These are phyloP conservation scores for Wickerhamomyces canadensis DNA, from an alignment of 805 yeast genomes.

Conservation along the genomic window DNA sequence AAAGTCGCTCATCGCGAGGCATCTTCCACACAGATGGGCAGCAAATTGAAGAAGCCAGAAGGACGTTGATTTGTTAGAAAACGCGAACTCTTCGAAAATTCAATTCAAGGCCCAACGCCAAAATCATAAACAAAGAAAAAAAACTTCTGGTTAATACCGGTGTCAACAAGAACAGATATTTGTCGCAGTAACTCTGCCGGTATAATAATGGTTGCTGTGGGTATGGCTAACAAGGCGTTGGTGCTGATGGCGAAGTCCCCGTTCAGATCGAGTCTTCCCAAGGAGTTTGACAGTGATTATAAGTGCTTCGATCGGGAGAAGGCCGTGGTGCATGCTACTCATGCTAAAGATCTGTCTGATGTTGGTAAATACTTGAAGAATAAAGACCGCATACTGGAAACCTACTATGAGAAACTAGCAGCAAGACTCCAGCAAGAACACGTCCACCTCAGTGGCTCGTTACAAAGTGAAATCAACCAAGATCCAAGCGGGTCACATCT, in stretches of 20 bases:
- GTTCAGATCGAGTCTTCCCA: conserved; percentile 14
- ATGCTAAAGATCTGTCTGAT: conserved; percentile 9
- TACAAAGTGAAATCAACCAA: conserved; percentile 11
- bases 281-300: conserved; percentile 3
- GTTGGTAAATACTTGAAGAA: conserved; percentile 6
- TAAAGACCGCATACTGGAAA: neutral
- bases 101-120: neutral
- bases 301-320: conserved; percentile 2
- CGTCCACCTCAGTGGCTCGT: conserved; percentile 6
- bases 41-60: too few species aligned
- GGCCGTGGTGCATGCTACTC: conserved; percentile 6
- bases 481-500: conserved; percentile 11
- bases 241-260: conserved; percentile 14
- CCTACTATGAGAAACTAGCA: conserved; percentile 6
- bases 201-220: neutral
- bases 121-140: neutral
- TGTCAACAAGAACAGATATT: too few species aligned
- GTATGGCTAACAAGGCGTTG: conserved; percentile 6
- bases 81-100: too few species aligned
- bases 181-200: neutral
- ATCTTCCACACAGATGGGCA: neutral
- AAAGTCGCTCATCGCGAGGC: conserved; percentile 2
- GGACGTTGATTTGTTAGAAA: too few species aligned
- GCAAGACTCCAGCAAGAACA: conserved; percentile 1
- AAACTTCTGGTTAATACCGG: neutral